Percentiles rank a stretch among this genome's conserved stretches.
These are phyloP conservation scores for Chlorella ohadii DNA, from an alignment of 139 green algal genomes.

Conservation along the genomic window DNA sequence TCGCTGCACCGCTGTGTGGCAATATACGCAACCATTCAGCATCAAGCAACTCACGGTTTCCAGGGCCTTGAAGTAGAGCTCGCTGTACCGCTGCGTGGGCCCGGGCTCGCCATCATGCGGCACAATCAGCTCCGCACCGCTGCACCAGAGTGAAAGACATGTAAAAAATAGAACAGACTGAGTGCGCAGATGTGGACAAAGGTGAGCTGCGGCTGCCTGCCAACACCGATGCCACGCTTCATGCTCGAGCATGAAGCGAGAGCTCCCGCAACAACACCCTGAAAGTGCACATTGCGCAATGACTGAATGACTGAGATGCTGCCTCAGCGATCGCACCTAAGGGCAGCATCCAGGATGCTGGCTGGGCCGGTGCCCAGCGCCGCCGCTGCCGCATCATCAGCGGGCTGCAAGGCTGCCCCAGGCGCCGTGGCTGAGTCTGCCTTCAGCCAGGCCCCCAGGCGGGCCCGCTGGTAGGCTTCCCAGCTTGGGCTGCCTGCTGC, in stretches of 20 bases:
- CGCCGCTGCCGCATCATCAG: not conserved
- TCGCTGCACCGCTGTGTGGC: no score
- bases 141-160: no score
- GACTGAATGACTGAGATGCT: not conserved
- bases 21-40: no score
- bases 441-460: conserved; percentile 25
- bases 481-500: not conserved
- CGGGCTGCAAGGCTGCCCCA: not conserved
- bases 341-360: not conserved
- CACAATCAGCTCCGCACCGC: conserved; percentile 37
- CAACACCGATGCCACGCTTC: no score
- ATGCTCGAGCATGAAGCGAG: no score
- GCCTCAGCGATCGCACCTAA: not conserved
- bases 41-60: conserved; percentile 47
- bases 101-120: conserved; percentile 59
- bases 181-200: no score
- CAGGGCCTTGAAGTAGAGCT: conserved; percentile 77
- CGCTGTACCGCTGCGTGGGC: conserved; percentile 46
- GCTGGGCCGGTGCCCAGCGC: conserved; percentile 13
- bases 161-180: no score
- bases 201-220: no score
- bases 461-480: conserved; percentile 13
- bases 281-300: no score
- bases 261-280: no score
- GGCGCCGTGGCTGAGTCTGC: not conserved